Evolutionary conservation across 257 asterid species (phyloP), one percentile per base, ranked within the genome.

Genomic region (Coffea canephora): DNA sequence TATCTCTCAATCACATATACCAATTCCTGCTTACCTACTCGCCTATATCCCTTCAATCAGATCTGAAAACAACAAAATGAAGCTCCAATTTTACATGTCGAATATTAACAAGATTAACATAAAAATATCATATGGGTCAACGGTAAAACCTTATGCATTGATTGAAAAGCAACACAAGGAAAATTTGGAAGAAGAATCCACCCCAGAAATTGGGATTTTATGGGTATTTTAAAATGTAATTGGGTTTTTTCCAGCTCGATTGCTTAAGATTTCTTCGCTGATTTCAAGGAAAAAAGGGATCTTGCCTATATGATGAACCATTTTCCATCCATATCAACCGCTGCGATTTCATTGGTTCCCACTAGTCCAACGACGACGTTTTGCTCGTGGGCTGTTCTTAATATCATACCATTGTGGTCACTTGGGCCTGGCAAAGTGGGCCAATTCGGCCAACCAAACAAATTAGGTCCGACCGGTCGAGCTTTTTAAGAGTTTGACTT

Each of bases 1-100:
- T 92, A 82, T 87, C 84, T 54, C 83, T 81, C 88, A 84, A 86
- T 85, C 90, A 86, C 72, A 79, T 69, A 77, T 77, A 59, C 77
- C 75, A 69, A 66, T 25, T 79, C 73, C 81, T 80, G 79, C 75
- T 69, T 59, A 76, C 79, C 75, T 69, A 66, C 78, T 80, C 23
- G 48, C 70, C 18, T 36, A 65, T 49, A n/a, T 16, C 39, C 48
- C 74, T 59, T 14, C 27, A 76, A 65, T 48, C 88, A 85, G 93
- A 92, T 93, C 95, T 87, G 86, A 75, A 85, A 82, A 72, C 70
- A 81, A 73, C 21, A 77, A 61, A 81, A 31, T 31, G 34, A 79
- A 77, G 65, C 81, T 76, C 82, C 80, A 82, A 86, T 83, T 77
- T 71, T 71, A 39, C 65, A 57, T 57, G 65, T 7, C 19, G 27